phyloP scores from a whole-genome alignment of 2,329 filamentous ascomycete genomes.

The Pezicula neosporulosa region DNA sequence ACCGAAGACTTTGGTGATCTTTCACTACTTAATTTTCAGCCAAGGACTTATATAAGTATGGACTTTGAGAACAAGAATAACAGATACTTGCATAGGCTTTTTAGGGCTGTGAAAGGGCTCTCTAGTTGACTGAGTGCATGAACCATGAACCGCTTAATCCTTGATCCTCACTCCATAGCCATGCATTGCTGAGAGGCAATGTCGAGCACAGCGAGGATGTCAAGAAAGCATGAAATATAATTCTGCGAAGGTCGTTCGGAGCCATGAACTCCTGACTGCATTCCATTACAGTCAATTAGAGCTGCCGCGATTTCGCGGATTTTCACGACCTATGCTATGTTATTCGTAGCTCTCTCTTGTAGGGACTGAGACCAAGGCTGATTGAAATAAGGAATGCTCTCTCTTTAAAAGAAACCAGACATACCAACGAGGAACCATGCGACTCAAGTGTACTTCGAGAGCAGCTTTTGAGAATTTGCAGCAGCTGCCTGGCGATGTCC shows the following conservation, averaged over 20 bases:
- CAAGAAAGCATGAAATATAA: background rate
- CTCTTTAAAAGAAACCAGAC: background rate
- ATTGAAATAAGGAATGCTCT: background rate
- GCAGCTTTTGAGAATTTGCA: slow-evolving; percentile 11
- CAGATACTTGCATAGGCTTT: too few species aligned
- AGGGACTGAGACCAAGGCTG: background rate
- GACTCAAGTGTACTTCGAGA: slow-evolving; percentile 16
- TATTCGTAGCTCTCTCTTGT: background rate
- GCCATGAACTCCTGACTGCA: background rate
- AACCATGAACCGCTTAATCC: too few species aligned
- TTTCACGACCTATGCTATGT: slow-evolving; percentile 7
- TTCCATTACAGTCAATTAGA: slow-evolving; percentile 8
- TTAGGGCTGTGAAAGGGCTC: too few species aligned
- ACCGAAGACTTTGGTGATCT: too few species aligned
- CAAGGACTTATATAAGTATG: too few species aligned
- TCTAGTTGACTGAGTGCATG: too few species aligned
- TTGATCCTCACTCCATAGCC: too few species aligned
- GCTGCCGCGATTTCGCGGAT: slow-evolving; percentile 23
- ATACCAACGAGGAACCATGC: slow-evolving; percentile 18
- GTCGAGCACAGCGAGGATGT: background rate
- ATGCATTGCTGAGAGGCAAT: background rate
- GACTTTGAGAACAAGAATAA: too few species aligned
- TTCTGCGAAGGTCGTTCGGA: background rate
- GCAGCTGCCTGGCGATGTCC: slow-evolving; percentile 8
- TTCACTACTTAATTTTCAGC: too few species aligned